These are phyloP conservation scores for Cercospora berteroae DNA, from an alignment of 2,329 filamentous ascomycete species.

Conservation along the genomic window DNA sequence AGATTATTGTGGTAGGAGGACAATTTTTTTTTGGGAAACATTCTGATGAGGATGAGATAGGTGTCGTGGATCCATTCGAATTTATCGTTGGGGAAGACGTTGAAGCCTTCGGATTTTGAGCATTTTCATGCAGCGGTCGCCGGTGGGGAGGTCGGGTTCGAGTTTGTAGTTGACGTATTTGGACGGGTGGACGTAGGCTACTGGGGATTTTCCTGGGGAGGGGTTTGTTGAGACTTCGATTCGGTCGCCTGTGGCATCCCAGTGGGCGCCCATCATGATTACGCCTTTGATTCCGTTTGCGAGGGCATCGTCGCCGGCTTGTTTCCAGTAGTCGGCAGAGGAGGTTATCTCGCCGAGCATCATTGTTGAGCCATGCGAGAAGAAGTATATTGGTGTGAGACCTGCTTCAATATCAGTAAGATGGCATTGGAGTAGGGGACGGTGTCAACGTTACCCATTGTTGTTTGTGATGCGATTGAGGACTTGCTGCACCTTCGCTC, in stretches of 20 bases:
- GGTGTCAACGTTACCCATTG: neutral
- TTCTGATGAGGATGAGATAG: constrained; percentile 65
- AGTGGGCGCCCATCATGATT: constrained; percentile 69
- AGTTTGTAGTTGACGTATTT: constrained; percentile 65
- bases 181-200: constrained; percentile 64
- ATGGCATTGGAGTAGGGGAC: neutral
- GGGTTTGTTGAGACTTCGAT: constrained; percentile 63
- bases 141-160: constrained; percentile 57
- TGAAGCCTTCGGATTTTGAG: constrained; percentile 54
- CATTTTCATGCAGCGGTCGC: constrained; percentile 51
- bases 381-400: constrained; percentile 61
- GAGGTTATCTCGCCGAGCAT: constrained; percentile 65
- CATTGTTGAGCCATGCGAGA: constrained; percentile 70
- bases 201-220: constrained; percentile 59
- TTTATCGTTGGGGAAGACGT: constrained; percentile 51
- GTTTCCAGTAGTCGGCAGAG: constrained; percentile 65
- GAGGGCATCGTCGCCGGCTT: constrained; percentile 62
- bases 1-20: constrained; percentile 63
- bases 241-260: constrained; percentile 57
- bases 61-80: constrained; percentile 75
- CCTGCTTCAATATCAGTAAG: constrained; percentile 8
- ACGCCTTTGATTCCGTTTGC: constrained; percentile 60
- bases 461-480: neutral
- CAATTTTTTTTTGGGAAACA: constrained; percentile 63
- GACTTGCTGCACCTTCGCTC: neutral